Percentiles rank a stretch among this genome's conserved stretches.
These are phyloP conservation scores for Grifola frondosa DNA, from an alignment of 1,284 basidiomycete genomes.

Conservation along the genomic window DNA sequence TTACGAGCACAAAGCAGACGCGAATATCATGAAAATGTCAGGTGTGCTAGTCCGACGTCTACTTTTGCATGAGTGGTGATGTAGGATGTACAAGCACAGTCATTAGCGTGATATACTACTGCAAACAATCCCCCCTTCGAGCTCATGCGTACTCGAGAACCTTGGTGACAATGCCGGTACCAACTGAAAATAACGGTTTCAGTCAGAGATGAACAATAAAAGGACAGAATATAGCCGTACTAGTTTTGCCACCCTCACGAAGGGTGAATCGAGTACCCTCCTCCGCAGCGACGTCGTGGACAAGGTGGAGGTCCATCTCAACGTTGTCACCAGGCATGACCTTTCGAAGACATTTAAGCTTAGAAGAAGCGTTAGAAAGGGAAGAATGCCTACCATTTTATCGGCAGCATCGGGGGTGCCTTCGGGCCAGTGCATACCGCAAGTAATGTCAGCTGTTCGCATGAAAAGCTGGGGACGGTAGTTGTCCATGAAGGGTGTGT, in stretches of 20 bases:
- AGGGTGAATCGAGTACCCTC: constrained; percentile 95
- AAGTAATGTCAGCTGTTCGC: constrained; percentile 94
- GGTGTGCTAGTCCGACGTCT: constrained; percentile 25
- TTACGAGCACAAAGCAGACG: too few relatives aligned
- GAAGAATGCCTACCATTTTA: constrained; percentile 63
- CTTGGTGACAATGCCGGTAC: constrained; percentile 89
- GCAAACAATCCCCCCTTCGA: constrained; percentile 17
- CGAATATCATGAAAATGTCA: too few relatives aligned
- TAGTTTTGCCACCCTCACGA: constrained; percentile 94
- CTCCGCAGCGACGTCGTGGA: constrained; percentile 91
- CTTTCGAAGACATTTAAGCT: constrained; percentile 44
- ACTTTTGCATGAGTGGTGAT: constrained; percentile 29
- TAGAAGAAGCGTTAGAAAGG: not conserved
- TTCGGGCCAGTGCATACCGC: constrained; percentile 83
- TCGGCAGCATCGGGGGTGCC: constrained; percentile 75
- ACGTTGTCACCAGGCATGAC: constrained; percentile 99
- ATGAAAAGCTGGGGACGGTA: constrained; percentile 97
- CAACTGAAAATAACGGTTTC: constrained; percentile 49
- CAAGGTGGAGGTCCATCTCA: constrained; percentile 86
- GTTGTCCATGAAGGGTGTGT: constrained; percentile 96
- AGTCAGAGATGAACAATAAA: constrained; percentile 7
- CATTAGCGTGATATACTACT: constrained; percentile 23
- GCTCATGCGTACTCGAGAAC: constrained; percentile 50
- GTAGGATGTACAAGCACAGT: constrained; percentile 27
- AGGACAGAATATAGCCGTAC: constrained; percentile 44